Evolutionary conservation across 495 filamentous ascomycete species (phyloP).

Genomic region (Daldinia caldariorum): DNA sequence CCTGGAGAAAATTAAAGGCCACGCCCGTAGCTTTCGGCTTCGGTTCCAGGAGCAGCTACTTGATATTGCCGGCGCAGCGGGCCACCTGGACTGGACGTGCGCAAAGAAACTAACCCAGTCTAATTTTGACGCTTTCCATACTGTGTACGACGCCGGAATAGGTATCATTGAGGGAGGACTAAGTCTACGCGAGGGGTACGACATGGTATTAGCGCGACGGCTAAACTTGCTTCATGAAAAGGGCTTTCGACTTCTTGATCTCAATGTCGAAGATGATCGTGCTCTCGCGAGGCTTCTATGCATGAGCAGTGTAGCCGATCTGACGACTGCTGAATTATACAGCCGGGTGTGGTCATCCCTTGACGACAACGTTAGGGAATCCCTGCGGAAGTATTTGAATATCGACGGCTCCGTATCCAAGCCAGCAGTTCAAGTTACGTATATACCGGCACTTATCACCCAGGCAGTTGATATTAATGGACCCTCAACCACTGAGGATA

Average conservation of each 20-base stretch:
- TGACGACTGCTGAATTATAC: conserved; percentile 47
- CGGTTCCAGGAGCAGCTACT: conserved; percentile 54
- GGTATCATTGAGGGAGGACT: conserved; percentile 39
- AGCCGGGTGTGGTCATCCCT: conserved; percentile 42
- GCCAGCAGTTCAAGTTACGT: conserved; percentile 52
- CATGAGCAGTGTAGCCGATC: conserved; percentile 49
- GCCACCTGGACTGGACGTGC: conserved; percentile 52
- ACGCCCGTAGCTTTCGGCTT: conserved; percentile 47
- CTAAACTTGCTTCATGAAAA: conserved; percentile 34
- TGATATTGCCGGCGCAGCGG: conserved; percentile 52
- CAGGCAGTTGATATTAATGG: conserved; percentile 28
- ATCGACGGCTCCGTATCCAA: conserved; percentile 45
- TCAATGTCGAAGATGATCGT: conserved; percentile 43
- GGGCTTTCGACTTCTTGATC: conserved; percentile 45
- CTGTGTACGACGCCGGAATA: conserved; percentile 47
- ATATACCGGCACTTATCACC: conserved; percentile 49
- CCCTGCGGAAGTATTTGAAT: conserved; percentile 45
- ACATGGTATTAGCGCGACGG: conserved; percentile 47
- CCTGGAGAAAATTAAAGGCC: conserved; percentile 42
- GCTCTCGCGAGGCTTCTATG: conserved; percentile 50
- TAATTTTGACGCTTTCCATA: conserved; percentile 48
- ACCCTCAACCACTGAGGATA: conserved; percentile 17
- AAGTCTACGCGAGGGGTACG: conserved; percentile 48
- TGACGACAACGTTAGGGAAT: conserved; percentile 32
- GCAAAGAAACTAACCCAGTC: conserved; percentile 51